Evolutionary conservation across 2,329 filamentous ascomycete species (phyloP).

Genomic region (Knoxdaviesia capensis): DNA sequence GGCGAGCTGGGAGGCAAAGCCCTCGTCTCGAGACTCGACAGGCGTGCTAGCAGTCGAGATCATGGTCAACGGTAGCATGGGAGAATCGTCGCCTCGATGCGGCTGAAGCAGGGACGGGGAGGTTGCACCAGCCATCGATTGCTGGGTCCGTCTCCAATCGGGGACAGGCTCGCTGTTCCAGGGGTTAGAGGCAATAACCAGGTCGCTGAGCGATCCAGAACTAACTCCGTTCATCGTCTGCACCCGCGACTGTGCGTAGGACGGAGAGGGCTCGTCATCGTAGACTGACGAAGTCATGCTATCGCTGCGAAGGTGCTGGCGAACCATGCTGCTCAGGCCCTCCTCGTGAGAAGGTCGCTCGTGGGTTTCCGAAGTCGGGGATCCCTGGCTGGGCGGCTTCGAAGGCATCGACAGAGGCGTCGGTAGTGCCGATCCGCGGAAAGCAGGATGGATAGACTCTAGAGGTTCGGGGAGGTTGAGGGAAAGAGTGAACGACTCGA

Average conservation of each 20-base stretch:
- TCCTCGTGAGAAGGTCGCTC: constrained; percentile 8
- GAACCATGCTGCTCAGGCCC: constrained; percentile 64
- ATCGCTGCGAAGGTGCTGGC: constrained; percentile 62
- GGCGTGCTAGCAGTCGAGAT: too few relatives aligned
- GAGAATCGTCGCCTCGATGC: too few relatives aligned
- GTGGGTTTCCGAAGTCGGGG: constrained; percentile 15
- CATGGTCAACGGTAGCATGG: too few relatives aligned
- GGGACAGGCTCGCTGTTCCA: too few relatives aligned
- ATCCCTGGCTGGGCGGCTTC: constrained; percentile 68
- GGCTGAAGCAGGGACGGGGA: too few relatives aligned
- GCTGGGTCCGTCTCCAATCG: too few relatives aligned
- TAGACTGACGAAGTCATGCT: constrained; percentile 72
- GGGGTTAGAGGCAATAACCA: too few relatives aligned
- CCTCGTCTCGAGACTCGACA: constrained; percentile 21
- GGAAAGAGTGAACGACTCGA: constrained; percentile 5
- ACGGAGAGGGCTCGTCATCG: constrained; percentile 19
- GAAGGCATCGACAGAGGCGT: constrained; percentile 18
- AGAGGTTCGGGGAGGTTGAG: constrained; percentile 18
- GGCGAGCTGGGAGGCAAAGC: constrained; percentile 55
- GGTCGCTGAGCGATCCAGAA: too few relatives aligned
- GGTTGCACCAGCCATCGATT: too few relatives aligned
- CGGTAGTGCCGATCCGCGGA: constrained; percentile 23
- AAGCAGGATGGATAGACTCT: constrained; percentile 33
- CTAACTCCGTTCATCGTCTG: constrained; percentile 15
- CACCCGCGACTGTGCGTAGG: too few relatives aligned